Conservation (phyloP, 208 protist species). For the Wallacemonas sp. region DNA sequence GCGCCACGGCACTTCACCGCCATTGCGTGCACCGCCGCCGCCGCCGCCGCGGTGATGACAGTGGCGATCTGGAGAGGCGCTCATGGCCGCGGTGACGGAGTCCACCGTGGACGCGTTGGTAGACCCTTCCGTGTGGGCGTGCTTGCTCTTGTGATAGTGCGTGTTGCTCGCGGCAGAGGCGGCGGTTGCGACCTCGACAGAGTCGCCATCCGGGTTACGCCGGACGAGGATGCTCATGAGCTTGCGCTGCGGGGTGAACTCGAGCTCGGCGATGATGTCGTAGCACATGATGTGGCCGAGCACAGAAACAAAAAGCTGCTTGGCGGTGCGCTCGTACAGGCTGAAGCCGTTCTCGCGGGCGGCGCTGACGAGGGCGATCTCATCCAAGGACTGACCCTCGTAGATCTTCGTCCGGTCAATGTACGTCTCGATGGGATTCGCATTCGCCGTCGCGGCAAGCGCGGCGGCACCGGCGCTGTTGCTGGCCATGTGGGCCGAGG, state of each 20-base stretch:
- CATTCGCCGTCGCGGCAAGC: neutral
- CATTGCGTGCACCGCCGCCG: too few relatives aligned
- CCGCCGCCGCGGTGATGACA: too few relatives aligned
- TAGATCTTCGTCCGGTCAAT: constrained; percentile 79
- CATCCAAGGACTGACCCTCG: constrained; percentile 91
- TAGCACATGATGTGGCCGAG: constrained; percentile 62
- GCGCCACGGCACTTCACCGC: too few relatives aligned
- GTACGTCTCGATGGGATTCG: constrained; percentile 24
- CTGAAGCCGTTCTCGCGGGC: constrained; percentile 82
- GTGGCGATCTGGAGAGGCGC: too few relatives aligned
- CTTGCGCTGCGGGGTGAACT: constrained; percentile 86
- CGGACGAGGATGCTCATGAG: constrained; percentile 85
- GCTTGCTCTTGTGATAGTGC: constrained; percentile 35
- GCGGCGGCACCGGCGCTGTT: neutral
- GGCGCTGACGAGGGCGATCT: constrained; percentile 88
- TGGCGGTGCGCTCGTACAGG: constrained; percentile 63
- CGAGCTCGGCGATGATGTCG: constrained; percentile 81
- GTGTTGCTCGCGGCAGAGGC: constrained; percentile 23
- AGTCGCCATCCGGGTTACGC: constrained; percentile 43
- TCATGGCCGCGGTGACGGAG: too few relatives aligned
- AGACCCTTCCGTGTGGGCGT: neutral
- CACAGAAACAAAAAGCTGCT: constrained; percentile 68
- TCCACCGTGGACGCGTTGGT: neutral
- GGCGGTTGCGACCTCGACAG: constrained; percentile 19
- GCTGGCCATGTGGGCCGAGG: too few relatives aligned